Evolutionary conservation across 257 asterid genomes (phyloP).

Genomic region (Capsicum rhomboideum): DNA sequence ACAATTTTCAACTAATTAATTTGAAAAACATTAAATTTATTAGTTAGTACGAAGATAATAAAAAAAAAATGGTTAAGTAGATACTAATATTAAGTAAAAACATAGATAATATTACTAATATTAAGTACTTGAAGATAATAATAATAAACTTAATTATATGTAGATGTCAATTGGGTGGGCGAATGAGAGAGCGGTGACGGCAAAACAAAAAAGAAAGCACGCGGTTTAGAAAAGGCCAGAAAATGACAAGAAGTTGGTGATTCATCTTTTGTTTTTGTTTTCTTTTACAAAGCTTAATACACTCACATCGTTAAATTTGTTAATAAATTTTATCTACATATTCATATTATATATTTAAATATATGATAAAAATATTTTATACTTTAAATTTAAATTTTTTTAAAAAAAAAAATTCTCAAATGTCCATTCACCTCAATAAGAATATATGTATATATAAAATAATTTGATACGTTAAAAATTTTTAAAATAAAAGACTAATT

Average conservation of each 20-base stretch:
- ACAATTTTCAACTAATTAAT: too few relatives aligned
- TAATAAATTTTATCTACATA: background rate
- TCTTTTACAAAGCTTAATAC: too few relatives aligned
- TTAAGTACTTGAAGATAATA: background rate
- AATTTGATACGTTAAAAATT: too few relatives aligned
- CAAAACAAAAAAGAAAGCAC: conserved; percentile 13
- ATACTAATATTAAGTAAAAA: too few relatives aligned
- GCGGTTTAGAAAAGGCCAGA: conserved; percentile 22
- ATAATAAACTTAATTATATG: background rate
- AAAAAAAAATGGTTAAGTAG: too few relatives aligned
- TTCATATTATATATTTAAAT: too few relatives aligned
- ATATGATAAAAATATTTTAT: too few relatives aligned
- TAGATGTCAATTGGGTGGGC: conserved; percentile 15
- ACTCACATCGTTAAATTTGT: background rate
- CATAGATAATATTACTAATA: too few relatives aligned
- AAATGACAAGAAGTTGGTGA: background rate
- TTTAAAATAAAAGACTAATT: background rate
- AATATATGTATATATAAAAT: too few relatives aligned
- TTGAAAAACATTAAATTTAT: background rate
- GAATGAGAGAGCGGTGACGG: conserved; percentile 21
- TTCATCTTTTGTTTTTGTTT: background rate
- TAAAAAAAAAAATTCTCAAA: too few relatives aligned
- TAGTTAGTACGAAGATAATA: background rate
- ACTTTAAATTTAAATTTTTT: too few relatives aligned
- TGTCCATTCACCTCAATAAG: too few relatives aligned